Evolutionary conservation across 345 rosid genomes (phyloP), one percentile per base, ranked within the genome.

Genomic region (Sisymbrium irio): DNA sequence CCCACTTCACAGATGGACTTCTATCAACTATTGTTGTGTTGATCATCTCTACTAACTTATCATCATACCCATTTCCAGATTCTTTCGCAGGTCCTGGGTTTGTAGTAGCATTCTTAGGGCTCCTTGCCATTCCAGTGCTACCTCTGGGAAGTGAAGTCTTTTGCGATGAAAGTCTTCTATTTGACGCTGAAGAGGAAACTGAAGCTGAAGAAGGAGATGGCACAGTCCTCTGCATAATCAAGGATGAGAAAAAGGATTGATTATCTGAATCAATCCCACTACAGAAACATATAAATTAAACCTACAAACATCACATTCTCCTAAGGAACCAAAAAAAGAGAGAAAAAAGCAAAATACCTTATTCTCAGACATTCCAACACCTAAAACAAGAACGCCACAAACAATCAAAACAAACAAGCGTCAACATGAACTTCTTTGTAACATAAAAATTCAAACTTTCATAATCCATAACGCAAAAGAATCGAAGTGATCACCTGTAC

Each of bases 1-100:
- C 97, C 98, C 98, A 94, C 58, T 88, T 87, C 69, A 94, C 86
- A 15, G 97, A 84, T 62, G 97, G 98, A 70, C 97, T 94, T 87
- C 90, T 89, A 82, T 94, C 98, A 62, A 94, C 96, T 47, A 94
- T 88, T 7, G 91, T 84, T 50, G 90, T 88, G 78, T 87, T 89
- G 78, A 94, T 91, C 88, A 86, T 91, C 80, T 94, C 96, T 37
- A 87, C 87, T 71, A 94, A 76, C 79, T 94, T 94, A 63, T 85
- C 82, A 33, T 88, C 98, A 30, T 88, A 87, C 15, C 79, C 86
- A 73, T 70, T 80, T 50, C 82, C 85, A 71, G 96, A 67, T 65
- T 86, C 95, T 79, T 83, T 84, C 33, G 25, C 47, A 9, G 87
- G 72, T 78, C 86, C 88, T 17, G 87, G 45, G 75, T 71, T 86